Evolutionary conservation across 2,329 filamentous ascomycete genomes (phyloP), one percentile per base, ranked within the genome.

Genomic region (Botryotinia convoluta): DNA sequence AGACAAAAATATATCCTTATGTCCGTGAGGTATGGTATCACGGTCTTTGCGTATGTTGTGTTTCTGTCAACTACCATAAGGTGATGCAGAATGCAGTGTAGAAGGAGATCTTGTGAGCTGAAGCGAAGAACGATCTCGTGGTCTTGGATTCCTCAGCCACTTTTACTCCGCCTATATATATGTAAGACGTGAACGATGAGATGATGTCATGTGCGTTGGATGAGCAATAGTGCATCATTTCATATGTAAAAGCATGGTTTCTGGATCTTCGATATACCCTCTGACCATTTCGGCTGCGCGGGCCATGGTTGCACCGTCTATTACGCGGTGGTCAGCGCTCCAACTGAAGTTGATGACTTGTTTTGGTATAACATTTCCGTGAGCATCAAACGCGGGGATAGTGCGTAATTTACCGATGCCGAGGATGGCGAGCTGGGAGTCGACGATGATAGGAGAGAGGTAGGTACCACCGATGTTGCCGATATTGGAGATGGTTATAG

Each of bases 401-500:
- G 89, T 88, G 78, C 91, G 92, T 82, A 94, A 90, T 77, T 92
- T 90, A 8, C 96, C 96, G 44, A 99, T 87, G 18, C 95, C 96
- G 42, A 99, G 83, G 80, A 99, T 99, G 14, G 93, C 94, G 16
- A 98, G 93, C 83, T 98, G 95, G 60, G 89, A 92, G 75, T 94
- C 92, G 64, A 97, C 93, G 78, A 99, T 93, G 68, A 99, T 93
- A 1, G 96, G 96, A 44, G 92, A 91, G 64, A 98, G 90, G 78
- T 97, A 97, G 1, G 93, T 96, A 42, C 96, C 96, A 72, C 96
- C 96, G 63, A 99, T 94, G 78, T 91, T 97, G 63, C 96, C 96
- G 78, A 99, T 97, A 82, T 99, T 99, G 78, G 94, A 97, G 68
- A 99, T 90, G 0, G 96, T 98, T 79, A 99, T 95, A 1, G 96